Evolutionary conservation across 257 asterid species (phyloP), one percentile per base, ranked within the genome.

Genomic region (Cruciata laevipes): DNA sequence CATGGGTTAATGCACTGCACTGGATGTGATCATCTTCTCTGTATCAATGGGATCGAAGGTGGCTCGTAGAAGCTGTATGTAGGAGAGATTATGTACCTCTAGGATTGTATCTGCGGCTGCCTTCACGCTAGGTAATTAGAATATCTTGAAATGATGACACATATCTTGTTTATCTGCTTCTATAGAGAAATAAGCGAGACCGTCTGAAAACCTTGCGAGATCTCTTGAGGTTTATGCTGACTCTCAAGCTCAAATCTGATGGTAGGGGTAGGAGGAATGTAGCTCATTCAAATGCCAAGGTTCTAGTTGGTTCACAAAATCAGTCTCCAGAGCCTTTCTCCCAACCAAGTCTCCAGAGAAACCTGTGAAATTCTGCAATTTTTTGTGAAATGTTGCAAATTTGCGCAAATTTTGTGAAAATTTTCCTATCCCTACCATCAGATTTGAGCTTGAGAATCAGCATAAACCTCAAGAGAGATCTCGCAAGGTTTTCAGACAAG

Each of bases 41-140:
- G 87, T 71, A 73, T 86, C 60, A 90, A 90, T 73, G 99, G 99
- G 52, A 78, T 90, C 47, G 92, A 88, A 76, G 90, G 99, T 7
- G 96, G 95, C 8, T 90, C 96, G 3, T 78, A 82, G 65, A 66
- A 61, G 72, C 76, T 90, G 0, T 71, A 68, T 65, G 99, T 95
- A 55, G 70, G 74, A 72, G 97, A 93, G 51, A 76, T 83, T 13
- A 84, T 93, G 97, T 91, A 87, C 69, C 86, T 93, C 13, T 90
- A 94, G 97, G 95, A 93, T 70, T 84, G 99, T 35, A 78, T 93
- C 69, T 90, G 97, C 69, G 74, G 82, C 3, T 30, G 75, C 69
- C 91, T 93, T 67, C 76, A 66, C 44, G 80, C 79, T n/a, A 70
- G 97, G 98, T 93, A 79, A 67, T 13, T 35, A 12, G 55, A 30